Base-by-base conservation (phyloP, 148 eudicot species). In the Vaccinium corymbosum region DNA sequence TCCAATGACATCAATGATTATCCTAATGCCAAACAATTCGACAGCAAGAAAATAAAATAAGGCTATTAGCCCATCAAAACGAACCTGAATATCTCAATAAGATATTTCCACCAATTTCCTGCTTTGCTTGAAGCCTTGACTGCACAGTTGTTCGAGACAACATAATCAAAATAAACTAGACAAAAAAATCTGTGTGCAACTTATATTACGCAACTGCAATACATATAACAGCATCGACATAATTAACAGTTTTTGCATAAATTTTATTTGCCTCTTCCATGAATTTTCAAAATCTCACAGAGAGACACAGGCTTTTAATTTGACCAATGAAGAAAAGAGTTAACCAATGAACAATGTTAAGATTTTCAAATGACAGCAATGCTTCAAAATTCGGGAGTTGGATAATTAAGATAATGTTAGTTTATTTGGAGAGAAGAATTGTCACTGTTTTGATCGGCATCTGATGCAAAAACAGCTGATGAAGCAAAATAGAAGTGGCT, bases 111-210 rank as follows among this genome's bases (percentile, higher is more conserved):
- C 97, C 93, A 74, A 92, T 95, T 81, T 92, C 98, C 86, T 95
- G 97, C 92, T 94, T 95, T 89, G 98, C 98, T 88, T 95, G 97
- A 89, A 95, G 97, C 89, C 98, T 90, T 82, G 98, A 92, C 98
- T 95, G 95, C 88, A 90, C 53, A 76, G 81, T 16, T 38, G 22
- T 78, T 42, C 53, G 74, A 46, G 7, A 79, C 22, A 80, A 70
- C 17, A 81, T 68, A 78, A 53, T 42, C 15, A 73, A 53, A 10
- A 85, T 46, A 16, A 42, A 25, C 70, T 29, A 53, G 10, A n/a
- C 19, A 56, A 56, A 29, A 76, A 19, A 3, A 51, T 66, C 20
- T 27, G 48, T 7, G n/a, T 32, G 29, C 49, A 55, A 17, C 14
- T 48, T 46, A 61, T 57, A 15, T 83, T 50, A 38, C 20, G 9